Conservation (phyloP, 805 yeast genomes). For the Kodamaea leandrae region DNA sequence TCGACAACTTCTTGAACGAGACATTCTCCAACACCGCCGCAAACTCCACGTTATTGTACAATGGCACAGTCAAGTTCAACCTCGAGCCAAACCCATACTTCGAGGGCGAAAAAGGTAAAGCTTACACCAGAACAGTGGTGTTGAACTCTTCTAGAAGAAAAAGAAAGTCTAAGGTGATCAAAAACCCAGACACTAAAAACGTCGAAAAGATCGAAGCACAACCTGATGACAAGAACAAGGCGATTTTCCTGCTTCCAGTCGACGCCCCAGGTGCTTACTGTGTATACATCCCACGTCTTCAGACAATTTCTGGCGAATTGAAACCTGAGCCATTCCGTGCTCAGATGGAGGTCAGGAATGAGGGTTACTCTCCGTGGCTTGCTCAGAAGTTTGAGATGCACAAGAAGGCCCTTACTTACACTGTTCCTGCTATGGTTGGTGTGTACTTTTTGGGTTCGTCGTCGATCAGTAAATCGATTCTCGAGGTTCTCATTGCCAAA, state of each 20-base stretch:
- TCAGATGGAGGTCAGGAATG: constrained; percentile 8
- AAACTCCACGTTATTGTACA: constrained; percentile 4
- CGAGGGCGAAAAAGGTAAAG: constrained; percentile 1
- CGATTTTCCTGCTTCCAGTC: no score
- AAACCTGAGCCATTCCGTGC: constrained; percentile 7
- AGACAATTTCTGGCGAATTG: background rate
- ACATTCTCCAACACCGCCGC: constrained; percentile 6
- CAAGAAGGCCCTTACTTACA: constrained; percentile 3
- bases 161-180: background rate
- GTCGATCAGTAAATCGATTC: background rate
- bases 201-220: no score
- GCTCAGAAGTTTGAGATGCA: constrained; percentile 2
- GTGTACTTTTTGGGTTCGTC: background rate
- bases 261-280: constrained; percentile 12
- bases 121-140: background rate
- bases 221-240: no score
- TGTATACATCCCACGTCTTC: constrained; percentile 13
- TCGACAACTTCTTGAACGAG: constrained; percentile 9
- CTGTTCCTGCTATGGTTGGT: background rate
- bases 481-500: constrained; percentile 2
- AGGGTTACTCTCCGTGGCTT: constrained; percentile 6
- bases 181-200: no score
- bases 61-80: constrained; percentile 1
- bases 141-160: background rate
- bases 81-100: constrained; percentile 2